A percentile compares a stretch with the other conserved stretches of the same genome.
Evolutionary conservation across 1,284 basidiomycete species (phyloP).

Genomic region (Gymnopus androsaceus): DNA sequence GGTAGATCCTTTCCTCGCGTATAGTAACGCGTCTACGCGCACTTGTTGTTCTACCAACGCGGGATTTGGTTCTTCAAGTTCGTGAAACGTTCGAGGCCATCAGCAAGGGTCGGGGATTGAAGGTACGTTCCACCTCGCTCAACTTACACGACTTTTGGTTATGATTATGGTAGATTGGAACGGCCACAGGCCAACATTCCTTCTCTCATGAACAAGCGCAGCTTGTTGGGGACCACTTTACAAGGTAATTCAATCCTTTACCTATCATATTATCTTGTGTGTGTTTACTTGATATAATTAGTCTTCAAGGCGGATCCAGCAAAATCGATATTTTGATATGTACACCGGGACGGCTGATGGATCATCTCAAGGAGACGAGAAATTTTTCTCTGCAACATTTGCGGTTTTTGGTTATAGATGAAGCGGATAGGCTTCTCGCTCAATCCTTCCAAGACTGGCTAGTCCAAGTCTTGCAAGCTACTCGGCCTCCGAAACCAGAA

Average conservation of each 20-base stretch:
- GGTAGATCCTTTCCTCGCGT: conserved; percentile 69
- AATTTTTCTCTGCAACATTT: conserved; percentile 94
- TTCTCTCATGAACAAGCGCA: conserved; percentile 82
- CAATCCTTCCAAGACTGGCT: conserved; percentile 98
- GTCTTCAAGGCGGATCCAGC: conserved; percentile 75
- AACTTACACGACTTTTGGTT: conserved; percentile 4
- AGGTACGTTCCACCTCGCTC: conserved; percentile 47
- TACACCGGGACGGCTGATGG: conserved; percentile 93
- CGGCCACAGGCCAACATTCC: conserved; percentile 82
- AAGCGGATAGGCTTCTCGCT: conserved; percentile 92
- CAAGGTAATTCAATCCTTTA: conserved; percentile 39
- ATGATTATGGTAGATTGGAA: conserved; percentile 58
- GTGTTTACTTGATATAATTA: conserved; percentile 28
- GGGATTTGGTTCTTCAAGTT: conserved; percentile 94
- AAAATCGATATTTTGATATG: conserved; percentile 94
- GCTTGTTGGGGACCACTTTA: conserved; percentile 56
- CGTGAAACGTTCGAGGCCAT: conserved; percentile 88
- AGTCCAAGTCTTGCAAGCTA: conserved; percentile 74
- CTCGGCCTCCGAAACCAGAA: conserved; percentile 45
- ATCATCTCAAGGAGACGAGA: conserved; percentile 86
- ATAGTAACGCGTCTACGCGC: conserved; percentile 87
- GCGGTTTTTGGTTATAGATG: conserved; percentile 92
- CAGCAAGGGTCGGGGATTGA: conserved; percentile 83
- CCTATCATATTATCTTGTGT: neutral
- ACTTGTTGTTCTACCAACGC: conserved; percentile 89